These are phyloP conservation scores for Phytopythium oedochilum DNA, from an alignment of 352 stramenopile species.

Conservation along the genomic window DNA sequence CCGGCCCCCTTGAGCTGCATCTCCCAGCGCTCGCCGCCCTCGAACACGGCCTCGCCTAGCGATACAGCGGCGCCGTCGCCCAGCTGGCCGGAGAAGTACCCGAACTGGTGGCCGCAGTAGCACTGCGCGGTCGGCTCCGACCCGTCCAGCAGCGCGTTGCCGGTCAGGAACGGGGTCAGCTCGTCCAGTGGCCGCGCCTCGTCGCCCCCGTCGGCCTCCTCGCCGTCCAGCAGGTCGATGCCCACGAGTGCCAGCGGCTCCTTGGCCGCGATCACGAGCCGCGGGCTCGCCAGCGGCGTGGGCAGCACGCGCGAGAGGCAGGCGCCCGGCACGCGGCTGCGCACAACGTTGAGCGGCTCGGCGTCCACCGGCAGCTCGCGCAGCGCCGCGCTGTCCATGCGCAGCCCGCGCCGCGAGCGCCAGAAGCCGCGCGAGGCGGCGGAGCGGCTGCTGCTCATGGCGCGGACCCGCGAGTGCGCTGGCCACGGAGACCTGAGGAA, in stretches of 20 bases:
- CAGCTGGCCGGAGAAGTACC: constrained; percentile 89
- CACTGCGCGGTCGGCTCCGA: constrained; percentile 83
- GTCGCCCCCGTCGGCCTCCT: constrained; percentile 4
- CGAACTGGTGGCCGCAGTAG: constrained; percentile 92
- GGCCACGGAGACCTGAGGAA: not conserved
- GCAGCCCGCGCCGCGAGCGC: constrained; percentile 22
- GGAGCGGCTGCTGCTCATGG: not conserved
- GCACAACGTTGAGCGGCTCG: constrained; percentile 47
- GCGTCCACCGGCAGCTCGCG: constrained; percentile 56
- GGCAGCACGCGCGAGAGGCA: constrained; percentile 64
- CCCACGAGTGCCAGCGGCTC: constrained; percentile 54
- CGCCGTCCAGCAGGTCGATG: constrained; percentile 31
- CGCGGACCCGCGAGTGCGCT: not conserved
- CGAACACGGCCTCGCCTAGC: constrained; percentile 72
- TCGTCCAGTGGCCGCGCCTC: constrained; percentile 30
- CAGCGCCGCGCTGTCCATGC: constrained; percentile 63
- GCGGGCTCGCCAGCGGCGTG: constrained; percentile 49
- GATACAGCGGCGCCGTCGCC: constrained; percentile 89
- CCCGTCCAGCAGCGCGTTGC: constrained; percentile 69
- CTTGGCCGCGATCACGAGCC: constrained; percentile 51
- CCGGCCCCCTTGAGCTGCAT: constrained; percentile 97
- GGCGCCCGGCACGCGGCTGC: constrained; percentile 35
- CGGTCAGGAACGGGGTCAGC: constrained; percentile 54
- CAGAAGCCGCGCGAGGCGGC: constrained; percentile 20
- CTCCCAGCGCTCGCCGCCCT: constrained; percentile 70